phyloP scores from a whole-genome alignment of 768 basidiomycete genomes.

The Lentinus tigrinus region DNA sequence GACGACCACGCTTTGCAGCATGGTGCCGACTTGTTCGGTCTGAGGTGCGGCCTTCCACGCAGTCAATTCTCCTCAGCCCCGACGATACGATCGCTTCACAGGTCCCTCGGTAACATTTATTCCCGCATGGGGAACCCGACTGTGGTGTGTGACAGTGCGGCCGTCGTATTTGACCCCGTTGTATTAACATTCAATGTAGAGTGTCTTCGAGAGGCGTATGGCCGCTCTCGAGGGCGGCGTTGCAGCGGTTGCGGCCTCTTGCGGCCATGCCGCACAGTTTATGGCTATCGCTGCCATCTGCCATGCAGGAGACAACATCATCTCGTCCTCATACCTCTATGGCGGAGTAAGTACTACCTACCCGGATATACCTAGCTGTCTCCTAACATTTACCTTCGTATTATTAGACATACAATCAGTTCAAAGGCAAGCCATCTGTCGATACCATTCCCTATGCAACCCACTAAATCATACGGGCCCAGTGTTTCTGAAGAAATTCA shows the following conservation, averaged over 20 bases:
- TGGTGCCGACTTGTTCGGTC: constrained; percentile 67
- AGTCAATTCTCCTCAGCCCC: neutral
- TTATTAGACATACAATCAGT: constrained; percentile 63
- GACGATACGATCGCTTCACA: constrained; percentile 12
- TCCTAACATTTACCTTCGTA: neutral
- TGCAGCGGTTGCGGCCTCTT: constrained; percentile 71
- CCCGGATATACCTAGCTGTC: neutral
- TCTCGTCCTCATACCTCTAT: constrained; percentile 69
- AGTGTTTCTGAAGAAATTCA: constrained; percentile 71
- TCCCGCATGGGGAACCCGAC: constrained; percentile 71
- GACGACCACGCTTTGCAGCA: constrained; percentile 40
- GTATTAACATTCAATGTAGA: constrained; percentile 36
- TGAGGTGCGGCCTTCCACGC: constrained; percentile 36
- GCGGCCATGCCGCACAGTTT: constrained; percentile 79
- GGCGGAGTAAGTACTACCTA: constrained; percentile 51
- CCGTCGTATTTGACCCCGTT: neutral
- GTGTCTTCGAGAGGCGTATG: constrained; percentile 78
- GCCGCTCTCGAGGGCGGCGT: constrained; percentile 76
- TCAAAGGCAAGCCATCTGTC: constrained; percentile 47
- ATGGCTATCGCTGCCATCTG: constrained; percentile 64
- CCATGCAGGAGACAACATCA: constrained; percentile 72
- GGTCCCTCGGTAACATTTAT: constrained; percentile 55
- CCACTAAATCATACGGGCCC: too few relatives aligned
- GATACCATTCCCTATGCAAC: neutral
- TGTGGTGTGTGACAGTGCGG: constrained; percentile 41